phyloP scores from a whole-genome alignment of 306 rosid genomes.

The Canavalia gladiata region DNA sequence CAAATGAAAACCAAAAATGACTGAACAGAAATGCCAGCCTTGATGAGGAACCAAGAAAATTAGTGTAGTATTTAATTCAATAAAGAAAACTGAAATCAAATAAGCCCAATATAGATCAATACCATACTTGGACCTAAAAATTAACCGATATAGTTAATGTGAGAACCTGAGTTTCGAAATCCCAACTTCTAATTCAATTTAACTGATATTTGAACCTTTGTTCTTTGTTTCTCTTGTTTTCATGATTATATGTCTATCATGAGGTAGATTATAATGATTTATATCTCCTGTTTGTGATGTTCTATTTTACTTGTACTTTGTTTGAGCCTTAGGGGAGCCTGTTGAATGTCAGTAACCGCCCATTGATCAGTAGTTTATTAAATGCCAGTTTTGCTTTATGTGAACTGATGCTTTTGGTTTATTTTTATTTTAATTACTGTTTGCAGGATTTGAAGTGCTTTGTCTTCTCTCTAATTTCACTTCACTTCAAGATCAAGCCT shows the following conservation, averaged over 20 bases:
- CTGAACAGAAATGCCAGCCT: background rate
- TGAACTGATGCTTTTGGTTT: constrained; percentile 7
- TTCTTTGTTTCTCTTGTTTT: constrained; percentile 2
- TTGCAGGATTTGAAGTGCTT: constrained; percentile 95
- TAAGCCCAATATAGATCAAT: background rate
- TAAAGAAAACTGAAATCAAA: too few relatives aligned
- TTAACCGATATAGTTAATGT: background rate
- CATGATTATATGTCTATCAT: background rate
- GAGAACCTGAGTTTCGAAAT: background rate
- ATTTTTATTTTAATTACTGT: constrained; percentile 41
- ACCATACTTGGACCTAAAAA: background rate
- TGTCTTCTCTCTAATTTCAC: constrained; percentile 91
- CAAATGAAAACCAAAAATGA: background rate
- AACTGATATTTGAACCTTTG: background rate
- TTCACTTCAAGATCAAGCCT: constrained; percentile 98
- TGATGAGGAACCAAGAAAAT: background rate
- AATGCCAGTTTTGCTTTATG: constrained; percentile 27
- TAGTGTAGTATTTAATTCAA: background rate
- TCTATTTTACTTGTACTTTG: background rate
- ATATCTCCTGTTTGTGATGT: background rate
- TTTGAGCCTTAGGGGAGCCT: background rate
- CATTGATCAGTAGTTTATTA: background rate
- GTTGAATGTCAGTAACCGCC: background rate
- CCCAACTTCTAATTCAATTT: too few relatives aligned
- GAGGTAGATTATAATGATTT: background rate